Evolutionary conservation across 805 yeast species (phyloP).

Genomic region (Kluyveromyces aestuarii): DNA sequence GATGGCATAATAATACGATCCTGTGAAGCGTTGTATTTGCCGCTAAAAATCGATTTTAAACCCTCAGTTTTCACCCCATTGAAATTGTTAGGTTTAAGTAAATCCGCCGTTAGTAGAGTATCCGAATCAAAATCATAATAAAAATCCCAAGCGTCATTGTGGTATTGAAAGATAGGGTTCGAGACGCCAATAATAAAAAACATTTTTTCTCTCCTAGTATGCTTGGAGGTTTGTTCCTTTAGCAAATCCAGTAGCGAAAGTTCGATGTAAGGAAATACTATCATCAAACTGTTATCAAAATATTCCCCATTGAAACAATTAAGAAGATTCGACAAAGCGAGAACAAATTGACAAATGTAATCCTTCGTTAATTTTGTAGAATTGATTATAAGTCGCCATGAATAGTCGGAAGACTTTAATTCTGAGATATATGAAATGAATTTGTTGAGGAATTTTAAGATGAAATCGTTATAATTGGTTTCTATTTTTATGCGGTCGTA

Average conservation of each 20-base stretch:
- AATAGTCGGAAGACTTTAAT: slow-evolving; percentile 34
- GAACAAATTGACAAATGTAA: slow-evolving; percentile 35
- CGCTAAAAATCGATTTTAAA: slow-evolving; percentile 14
- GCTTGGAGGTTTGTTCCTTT: slow-evolving; percentile 27
- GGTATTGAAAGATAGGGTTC: slow-evolving; percentile 52
- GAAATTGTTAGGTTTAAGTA: not conserved
- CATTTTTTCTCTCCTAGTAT: slow-evolving; percentile 8
- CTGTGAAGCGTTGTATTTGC: slow-evolving; percentile 9
- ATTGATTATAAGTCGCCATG: slow-evolving; percentile 26
- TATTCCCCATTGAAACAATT: slow-evolving; percentile 31
- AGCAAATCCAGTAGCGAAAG: slow-evolving; percentile 46
- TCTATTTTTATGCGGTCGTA: slow-evolving; percentile 15
- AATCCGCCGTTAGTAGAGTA: not conserved
- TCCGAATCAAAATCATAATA: slow-evolving; percentile 51
- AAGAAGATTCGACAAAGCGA: slow-evolving; percentile 31
- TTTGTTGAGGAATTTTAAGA: slow-evolving; percentile 25
- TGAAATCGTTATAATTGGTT: slow-evolving; percentile 14
- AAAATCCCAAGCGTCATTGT: slow-evolving; percentile 49
- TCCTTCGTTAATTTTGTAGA: slow-evolving; percentile 34
- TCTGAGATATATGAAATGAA: slow-evolving; percentile 28
- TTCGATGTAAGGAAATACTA: slow-evolving; percentile 51
- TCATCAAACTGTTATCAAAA: slow-evolving; percentile 33
- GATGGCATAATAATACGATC: slow-evolving; percentile 4
- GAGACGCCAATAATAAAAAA: slow-evolving; percentile 56
- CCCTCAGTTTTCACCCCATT: not conserved